Conservation (phyloP, 129 eudicot genomes). For the Dittrichia graveolens region DNA sequence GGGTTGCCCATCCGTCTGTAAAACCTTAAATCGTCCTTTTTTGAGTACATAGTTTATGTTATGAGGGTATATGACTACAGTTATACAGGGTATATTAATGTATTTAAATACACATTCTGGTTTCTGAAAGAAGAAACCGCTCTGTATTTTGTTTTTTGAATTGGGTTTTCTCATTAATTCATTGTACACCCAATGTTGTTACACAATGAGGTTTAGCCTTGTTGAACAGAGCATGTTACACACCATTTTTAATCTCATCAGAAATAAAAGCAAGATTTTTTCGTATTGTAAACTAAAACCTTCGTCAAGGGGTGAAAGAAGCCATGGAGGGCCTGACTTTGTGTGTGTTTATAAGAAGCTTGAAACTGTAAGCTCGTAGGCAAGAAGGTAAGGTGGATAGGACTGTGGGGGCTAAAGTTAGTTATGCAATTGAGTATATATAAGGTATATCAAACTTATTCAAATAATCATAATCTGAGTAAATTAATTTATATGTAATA, state of each 20-base stretch:
- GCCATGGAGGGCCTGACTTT: too few species aligned
- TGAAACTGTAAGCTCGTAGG: too few species aligned
- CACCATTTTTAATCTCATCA: neutral
- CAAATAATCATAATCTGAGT: too few species aligned
- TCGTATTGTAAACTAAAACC: neutral
- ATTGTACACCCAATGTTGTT: conserved; percentile 20
- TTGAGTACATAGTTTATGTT: conserved; percentile 15
- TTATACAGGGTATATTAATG: conserved; percentile 15
- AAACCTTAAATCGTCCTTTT: conserved; percentile 1
- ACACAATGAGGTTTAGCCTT: conserved; percentile 2
- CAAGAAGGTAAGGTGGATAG: too few species aligned
- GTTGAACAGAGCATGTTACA: conserved; percentile 13
- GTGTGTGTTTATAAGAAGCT: too few species aligned
- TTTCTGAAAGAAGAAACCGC: conserved; percentile 22
- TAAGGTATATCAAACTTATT: too few species aligned
- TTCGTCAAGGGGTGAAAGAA: neutral
- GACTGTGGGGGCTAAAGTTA: too few species aligned
- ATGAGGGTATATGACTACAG: conserved; percentile 17
- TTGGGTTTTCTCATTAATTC: conserved; percentile 12
- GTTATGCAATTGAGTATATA: too few species aligned
- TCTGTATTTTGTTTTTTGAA: neutral
- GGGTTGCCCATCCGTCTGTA: conserved; percentile 75
- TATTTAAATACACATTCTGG: conserved; percentile 18
- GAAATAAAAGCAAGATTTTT: conserved; percentile 9
- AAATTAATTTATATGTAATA: too few species aligned